phyloP scores from a whole-genome alignment of 768 basidiomycete genomes.

The Mycena alexandri region DNA sequence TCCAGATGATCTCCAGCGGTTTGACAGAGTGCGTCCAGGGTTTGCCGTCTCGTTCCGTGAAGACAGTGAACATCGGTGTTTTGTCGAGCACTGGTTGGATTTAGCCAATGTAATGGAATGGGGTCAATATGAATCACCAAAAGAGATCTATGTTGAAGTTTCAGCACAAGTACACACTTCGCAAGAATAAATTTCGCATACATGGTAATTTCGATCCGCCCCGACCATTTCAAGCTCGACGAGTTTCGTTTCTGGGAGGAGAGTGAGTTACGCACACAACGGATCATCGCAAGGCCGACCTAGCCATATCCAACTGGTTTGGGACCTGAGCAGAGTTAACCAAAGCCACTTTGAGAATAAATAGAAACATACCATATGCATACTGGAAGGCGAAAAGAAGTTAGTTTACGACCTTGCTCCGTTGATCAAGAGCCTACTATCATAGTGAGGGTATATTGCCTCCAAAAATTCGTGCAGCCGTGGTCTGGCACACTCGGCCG shows the following conservation, averaged over 20 bases:
- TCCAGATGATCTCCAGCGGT: slow-evolving; percentile 88
- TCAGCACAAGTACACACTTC: slow-evolving; percentile 1
- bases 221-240: slow-evolving; percentile 90
- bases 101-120: slow-evolving; percentile 14
- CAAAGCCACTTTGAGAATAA: neutral
- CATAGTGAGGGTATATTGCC: slow-evolving; percentile 84
- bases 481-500: slow-evolving; percentile 86
- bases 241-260: slow-evolving; percentile 74
- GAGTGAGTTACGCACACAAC: neutral
- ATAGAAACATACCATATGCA: slow-evolving; percentile 77
- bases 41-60: slow-evolving; percentile 77
- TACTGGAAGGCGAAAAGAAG: slow-evolving; percentile 51
- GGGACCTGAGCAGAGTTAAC: slow-evolving; percentile 64
- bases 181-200: slow-evolving; percentile 42
- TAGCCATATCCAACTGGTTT: slow-evolving; percentile 92
- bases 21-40: slow-evolving; percentile 87
- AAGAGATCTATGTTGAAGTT: slow-evolving; percentile 64
- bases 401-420: neutral
- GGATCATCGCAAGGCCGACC: neutral
- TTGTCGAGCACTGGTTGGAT: slow-evolving; percentile 77
- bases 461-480: slow-evolving; percentile 88
- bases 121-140: slow-evolving; percentile 55
- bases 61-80: slow-evolving; percentile 90
- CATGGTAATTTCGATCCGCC: slow-evolving; percentile 76
- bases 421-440: slow-evolving; percentile 59